Evolutionary conservation across 139 green algal species (phyloP), one percentile per base, ranked within the genome.

Genomic region (Micractinium sp.): DNA sequence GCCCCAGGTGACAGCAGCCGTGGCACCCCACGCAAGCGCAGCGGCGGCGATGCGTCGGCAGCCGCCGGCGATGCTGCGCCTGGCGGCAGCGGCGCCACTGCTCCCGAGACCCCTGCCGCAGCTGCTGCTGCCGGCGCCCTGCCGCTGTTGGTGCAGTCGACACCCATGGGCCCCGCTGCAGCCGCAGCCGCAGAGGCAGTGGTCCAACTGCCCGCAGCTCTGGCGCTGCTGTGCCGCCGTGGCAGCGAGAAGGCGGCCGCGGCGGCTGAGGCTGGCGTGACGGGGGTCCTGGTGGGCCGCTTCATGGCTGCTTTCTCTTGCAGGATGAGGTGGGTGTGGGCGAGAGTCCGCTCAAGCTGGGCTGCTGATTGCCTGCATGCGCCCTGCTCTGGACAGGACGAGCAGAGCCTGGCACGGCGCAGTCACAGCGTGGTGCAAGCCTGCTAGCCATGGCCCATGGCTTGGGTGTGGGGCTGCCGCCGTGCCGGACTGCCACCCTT

Each of bases 231-330:
- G 39, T 87, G 83, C 83, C 41, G 29, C 27, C 56, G 71, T 3
- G 83, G 61, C 38, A 41, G 66, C 66, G 83, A 84, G 41, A 35
- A 7, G 13, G 80, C 80, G 5, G 83, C 31, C 0, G 67, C 38
- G 2, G 83, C 66, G 27, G 67, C 67, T 22, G 83, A 36, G 4
- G 67, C 39, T 18, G 83, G 83, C 20, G 31, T 87, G 14, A 87
- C 67, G 25, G 73, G 66, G 4, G 14, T 18, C 5, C 83, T 87
- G 4, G 83, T 87, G 66, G 83, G 83, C 13, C 83, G 83, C 27
- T 87, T 87, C 67, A 80, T 87, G 83, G 83, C 83, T 3, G 83
- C 83, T 36, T 87, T 80, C 67, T 87, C 83, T 2, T 80, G 63
- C 67, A 29, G 39, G 27, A 81, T 87, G 83, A 87, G 83, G 83